Base-by-base conservation (phyloP, 2,329 filamentous ascomycete species). In the Fonsecaea multimorphosa region DNA sequence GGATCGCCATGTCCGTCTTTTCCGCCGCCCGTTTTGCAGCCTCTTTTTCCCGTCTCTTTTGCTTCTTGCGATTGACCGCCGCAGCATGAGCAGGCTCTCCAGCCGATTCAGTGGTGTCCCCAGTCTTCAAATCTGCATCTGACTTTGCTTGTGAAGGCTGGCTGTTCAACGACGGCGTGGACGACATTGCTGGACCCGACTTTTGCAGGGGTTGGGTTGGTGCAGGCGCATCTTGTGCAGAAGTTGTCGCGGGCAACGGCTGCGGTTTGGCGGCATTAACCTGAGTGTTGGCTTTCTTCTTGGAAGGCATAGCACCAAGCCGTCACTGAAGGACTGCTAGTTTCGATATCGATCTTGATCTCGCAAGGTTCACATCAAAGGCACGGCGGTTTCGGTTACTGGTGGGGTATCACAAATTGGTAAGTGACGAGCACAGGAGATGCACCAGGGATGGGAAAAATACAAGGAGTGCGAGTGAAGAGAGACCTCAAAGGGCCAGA, bases 41-140 rank as follows among this genome's bases (percentile, higher is more conserved):
- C 79, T 87, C 84, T 78, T 97, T 97, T 75, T 91, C 90, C 71
- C 93, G 87, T 72, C 93, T 88, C 84, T 97, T 97, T 78, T 95
- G 91, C 83, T 97, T 98, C 84, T 97, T 97, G 76, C 91, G 88
- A 80, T 97, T 97, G 58, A 93, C 89, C 8, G 83, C 75, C 52
- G 82, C 82, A 52, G 82, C 49, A 2, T 57, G 32, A 22, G 64
- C 44, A 49, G 65, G 67, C 60, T 71, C 71, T 40, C 68, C 67
- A 40, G 67, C 69, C 5, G 72, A 73, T 61, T 72, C 68, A 51
- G 67, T 72, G 44, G 68, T 73, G 66, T 76, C 75, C 64, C 76
- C 76, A 19, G 73, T 75, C 52, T 66, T 70, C 12, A 68, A 66
- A 52, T 72, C 67, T 38, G 66, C 55, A 36, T 71, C 67, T 29